A percentile compares a stretch with the other conserved stretches of the same genome.
phyloP scores from a whole-genome alignment of 495 filamentous ascomycete species.

The Hypoxylon subgilvum region DNA sequence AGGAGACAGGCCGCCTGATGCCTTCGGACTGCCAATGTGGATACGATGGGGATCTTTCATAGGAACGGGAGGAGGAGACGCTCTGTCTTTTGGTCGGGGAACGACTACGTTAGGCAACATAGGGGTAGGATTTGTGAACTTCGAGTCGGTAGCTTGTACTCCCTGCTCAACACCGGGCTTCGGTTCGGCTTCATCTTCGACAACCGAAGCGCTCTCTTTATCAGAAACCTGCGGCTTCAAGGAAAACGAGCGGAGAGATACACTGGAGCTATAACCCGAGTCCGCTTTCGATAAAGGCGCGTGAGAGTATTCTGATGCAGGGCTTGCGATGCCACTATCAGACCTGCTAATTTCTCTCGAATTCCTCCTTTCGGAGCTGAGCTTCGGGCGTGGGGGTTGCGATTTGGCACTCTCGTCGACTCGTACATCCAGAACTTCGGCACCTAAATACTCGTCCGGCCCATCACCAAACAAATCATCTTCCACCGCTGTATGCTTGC shows the following conservation, averaged over 20 bases:
- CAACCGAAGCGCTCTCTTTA: conserved; percentile 22
- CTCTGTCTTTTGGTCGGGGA: background rate
- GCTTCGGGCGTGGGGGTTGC: conserved; percentile 17
- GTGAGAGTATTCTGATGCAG: conserved; percentile 42
- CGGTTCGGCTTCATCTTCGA: conserved; percentile 5
- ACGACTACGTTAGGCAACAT: background rate
- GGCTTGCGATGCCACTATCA: conserved; percentile 54
- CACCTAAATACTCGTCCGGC: conserved; percentile 42
- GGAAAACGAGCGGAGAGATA: conserved; percentile 55
- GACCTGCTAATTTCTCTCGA: conserved; percentile 42
- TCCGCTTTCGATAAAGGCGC: conserved; percentile 59
- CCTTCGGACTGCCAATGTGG: conserved; percentile 3
- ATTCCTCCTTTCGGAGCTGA: conserved; percentile 1
- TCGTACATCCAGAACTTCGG: conserved; percentile 50
- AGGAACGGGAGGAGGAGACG: conserved; percentile 32
- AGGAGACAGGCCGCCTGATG: conserved; percentile 4
- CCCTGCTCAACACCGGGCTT: conserved; percentile 1
- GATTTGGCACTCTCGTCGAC: conserved; percentile 51
- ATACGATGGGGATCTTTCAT: conserved; percentile 23
- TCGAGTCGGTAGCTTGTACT: background rate
- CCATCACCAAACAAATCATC: conserved; percentile 57
- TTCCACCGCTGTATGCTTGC: conserved; percentile 55
- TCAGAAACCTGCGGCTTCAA: conserved; percentile 26
- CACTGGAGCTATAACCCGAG: conserved; percentile 63
- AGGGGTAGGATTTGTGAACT: background rate